These are phyloP conservation scores for Paraleonurus japonicus DNA, from an alignment of 257 asterid species.

Conservation along the genomic window DNA sequence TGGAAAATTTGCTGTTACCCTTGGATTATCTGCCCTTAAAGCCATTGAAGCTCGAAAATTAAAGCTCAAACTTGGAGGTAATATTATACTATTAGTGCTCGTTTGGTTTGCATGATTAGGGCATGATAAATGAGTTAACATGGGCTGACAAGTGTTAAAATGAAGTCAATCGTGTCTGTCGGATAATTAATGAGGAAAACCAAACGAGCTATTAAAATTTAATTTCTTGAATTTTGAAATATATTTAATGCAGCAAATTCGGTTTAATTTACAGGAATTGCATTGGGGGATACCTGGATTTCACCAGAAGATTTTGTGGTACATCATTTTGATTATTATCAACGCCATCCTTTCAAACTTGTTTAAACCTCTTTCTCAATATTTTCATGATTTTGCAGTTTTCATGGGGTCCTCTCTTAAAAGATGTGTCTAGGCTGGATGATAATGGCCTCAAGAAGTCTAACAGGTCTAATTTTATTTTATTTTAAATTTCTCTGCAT, in stretches of 20 bases:
- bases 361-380: constrained; percentile 1
- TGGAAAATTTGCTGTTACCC: constrained; percentile 88
- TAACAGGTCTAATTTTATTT: constrained; percentile 57
- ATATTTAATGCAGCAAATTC: background rate
- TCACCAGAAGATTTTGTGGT: constrained; percentile 98
- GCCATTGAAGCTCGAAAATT: constrained; percentile 68
- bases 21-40: constrained; percentile 71
- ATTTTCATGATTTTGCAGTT: constrained; percentile 48
- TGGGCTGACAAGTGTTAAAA: too few species aligned
- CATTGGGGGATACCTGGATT: constrained; percentile 90
- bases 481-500: background rate
- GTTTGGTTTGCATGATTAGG: too few species aligned
- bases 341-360: background rate
- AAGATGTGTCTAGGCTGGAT: constrained; percentile 85
- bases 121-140: too few species aligned
- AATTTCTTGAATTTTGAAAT: constrained; percentile 3
- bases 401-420: constrained; percentile 95
- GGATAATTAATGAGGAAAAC: too few species aligned
- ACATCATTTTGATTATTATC: background rate
- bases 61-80: constrained; percentile 81
- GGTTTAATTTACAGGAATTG: constrained; percentile 50
- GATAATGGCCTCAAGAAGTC: constrained; percentile 56
- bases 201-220: too few species aligned
- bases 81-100: constrained; percentile 10
- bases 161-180: too few species aligned